These are phyloP conservation scores for Recurvomyces mirabilis DNA, from an alignment of 495 filamentous ascomycete species.

Conservation along the genomic window DNA sequence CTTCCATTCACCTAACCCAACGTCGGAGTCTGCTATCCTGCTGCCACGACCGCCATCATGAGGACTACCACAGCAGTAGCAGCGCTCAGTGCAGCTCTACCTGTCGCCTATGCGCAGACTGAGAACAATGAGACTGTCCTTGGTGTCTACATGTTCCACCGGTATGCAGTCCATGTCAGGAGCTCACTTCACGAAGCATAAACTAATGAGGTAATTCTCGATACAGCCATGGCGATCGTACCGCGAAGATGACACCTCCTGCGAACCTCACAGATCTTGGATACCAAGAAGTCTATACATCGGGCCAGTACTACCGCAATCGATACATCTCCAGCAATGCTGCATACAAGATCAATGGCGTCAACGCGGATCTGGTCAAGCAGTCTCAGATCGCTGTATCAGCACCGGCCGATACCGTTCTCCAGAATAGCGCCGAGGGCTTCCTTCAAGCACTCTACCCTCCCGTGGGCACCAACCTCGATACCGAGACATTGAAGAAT, in stretches of 20 bases:
- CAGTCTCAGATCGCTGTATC: conserved; percentile 47
- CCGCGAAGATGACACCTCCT: conserved; percentile 42
- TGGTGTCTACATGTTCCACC: conserved; percentile 52
- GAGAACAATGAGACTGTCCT: conserved; percentile 42
- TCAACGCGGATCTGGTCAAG: conserved; percentile 46
- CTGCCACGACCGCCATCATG: too few relatives aligned
- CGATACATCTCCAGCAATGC: conserved; percentile 47
- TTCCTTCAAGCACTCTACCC: conserved; percentile 57
- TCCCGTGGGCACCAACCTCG: conserved; percentile 36
- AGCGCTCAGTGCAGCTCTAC: conserved; percentile 10
- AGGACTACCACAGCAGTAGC: not conserved
- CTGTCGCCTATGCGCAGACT: conserved; percentile 1
- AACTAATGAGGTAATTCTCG: not conserved
- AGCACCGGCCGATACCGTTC: conserved; percentile 31
- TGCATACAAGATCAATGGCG: conserved; percentile 42
- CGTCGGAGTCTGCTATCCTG: too few relatives aligned
- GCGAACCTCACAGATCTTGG: conserved; percentile 49
- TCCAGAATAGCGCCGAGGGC: conserved; percentile 30
- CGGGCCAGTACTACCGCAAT: conserved; percentile 50
- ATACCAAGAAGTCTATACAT: conserved; percentile 48
- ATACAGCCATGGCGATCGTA: conserved; percentile 49
- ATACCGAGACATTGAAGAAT: conserved; percentile 39
- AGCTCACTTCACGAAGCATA: not conserved
- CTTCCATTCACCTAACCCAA: too few relatives aligned
- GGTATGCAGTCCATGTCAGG: not conserved